Percentiles rank a stretch among this genome's conserved stretches.
phyloP scores from a whole-genome alignment of 306 rosid genomes.

The Quercus variabilis region DNA sequence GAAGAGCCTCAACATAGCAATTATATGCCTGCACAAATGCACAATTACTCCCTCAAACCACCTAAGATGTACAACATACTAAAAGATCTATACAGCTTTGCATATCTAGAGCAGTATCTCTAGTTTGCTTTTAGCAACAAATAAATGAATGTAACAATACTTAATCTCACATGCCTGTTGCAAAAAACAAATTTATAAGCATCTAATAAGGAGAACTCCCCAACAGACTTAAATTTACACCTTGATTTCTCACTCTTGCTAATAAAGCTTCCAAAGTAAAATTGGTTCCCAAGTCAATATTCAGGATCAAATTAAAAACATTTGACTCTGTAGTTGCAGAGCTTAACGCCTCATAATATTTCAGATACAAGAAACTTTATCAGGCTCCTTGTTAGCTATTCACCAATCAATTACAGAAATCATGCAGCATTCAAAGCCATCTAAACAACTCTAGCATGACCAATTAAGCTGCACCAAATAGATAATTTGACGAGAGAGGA shows the following conservation, averaged over 20 bases:
- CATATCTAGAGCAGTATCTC: neutral
- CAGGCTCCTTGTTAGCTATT: neutral
- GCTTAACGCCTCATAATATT: neutral
- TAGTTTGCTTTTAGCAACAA: neutral
- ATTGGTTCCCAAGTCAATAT: neutral
- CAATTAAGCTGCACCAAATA: neutral
- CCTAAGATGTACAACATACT: too few relatives aligned
- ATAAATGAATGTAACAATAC: neutral
- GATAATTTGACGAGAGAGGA: neutral
- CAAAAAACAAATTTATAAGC: neutral
- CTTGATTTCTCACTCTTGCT: neutral
- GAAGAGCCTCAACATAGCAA: slow-evolving; percentile 96
- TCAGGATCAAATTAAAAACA: neutral
- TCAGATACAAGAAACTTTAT: neutral
- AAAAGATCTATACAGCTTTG: neutral
- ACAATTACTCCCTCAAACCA: neutral
- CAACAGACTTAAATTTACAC: neutral
- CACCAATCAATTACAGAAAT: neutral
- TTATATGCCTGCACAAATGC: slow-evolving; percentile 96
- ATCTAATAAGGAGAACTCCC: neutral
- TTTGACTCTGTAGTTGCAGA: neutral
- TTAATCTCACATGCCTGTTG: neutral
- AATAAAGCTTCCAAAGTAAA: neutral
- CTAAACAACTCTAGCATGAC: neutral
- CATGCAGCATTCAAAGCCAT: neutral